Base-by-base conservation (phyloP, 2,329 filamentous ascomycete species). In the Fusarium udum region DNA sequence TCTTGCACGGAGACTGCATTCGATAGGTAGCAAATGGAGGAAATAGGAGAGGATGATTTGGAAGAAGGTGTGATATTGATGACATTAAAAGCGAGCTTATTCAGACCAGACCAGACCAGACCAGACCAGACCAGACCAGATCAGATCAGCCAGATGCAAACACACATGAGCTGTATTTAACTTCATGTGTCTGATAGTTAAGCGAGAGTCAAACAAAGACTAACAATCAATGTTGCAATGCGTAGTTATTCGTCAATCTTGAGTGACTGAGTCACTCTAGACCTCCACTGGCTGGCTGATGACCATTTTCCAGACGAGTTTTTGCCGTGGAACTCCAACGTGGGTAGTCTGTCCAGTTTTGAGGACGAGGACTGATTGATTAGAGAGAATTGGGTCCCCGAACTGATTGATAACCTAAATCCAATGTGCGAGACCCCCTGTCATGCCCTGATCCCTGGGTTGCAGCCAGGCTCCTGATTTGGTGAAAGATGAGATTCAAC, bases 371-470 rank as follows among this genome's bases (percentile, higher is more conserved):
- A 43, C 48, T 65, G 68, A 72, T 74, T 69, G 71, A 74, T 74
- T 74, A 51, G 45, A 61, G 36, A 71, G 62, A 40, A 70, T 65
- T 59, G 40, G 59, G 56, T 49, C 59, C 53, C 51, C 32, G 52
- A 59, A 43, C 74, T 77, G 75, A 77, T 77, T 77, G 75, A 77
- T 77, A 77, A 77, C 75, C 52, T 74, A 74, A 76, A 68, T 70
- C 59, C 59, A 57, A 31, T 55, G 43, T 61, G 42, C 56, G 37
- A 51, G 18, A 40, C 49, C 71, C 66, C 61, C 64, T 69, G 63
- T 53, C 37, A 57, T 55, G 32, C 48, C 69, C 60, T 59, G 43
- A 66, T 61, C 45, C 56, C 56, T 49, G 49, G 55, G 49, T 31
- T 43, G 39, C 24, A 67, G 32, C 31, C 32, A 24, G 37, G 58